phyloP scores from a whole-genome alignment of 192 early-diverging fungal species.

The Coemansia sp. region DNA sequence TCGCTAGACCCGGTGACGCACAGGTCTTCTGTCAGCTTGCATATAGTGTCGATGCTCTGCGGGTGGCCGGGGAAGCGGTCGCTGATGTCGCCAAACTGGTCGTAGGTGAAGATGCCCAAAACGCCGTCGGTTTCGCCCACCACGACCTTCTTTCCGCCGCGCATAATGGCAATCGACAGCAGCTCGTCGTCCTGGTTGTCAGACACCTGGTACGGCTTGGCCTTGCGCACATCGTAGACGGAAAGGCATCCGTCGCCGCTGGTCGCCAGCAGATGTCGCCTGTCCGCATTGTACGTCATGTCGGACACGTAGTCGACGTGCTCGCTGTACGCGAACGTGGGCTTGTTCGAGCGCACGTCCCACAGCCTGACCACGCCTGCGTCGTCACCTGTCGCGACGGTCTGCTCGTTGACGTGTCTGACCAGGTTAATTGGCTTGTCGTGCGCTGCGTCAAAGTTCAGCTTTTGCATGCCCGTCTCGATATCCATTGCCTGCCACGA shows the following conservation, averaged over 20 bases:
- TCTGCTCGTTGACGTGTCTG: constrained; percentile 64
- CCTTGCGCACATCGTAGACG: constrained; percentile 87
- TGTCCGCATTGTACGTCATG: constrained; percentile 65
- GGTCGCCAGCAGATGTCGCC: constrained; percentile 76
- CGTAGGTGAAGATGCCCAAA: constrained; percentile 83
- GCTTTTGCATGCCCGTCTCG: constrained; percentile 65
- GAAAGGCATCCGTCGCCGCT: constrained; percentile 90
- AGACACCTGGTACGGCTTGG: constrained; percentile 78
- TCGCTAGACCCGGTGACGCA: constrained; percentile 90
- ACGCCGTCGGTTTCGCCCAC: constrained; percentile 90
- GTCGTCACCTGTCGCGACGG: constrained; percentile 93
- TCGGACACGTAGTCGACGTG: constrained; percentile 93
- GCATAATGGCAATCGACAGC: constrained; percentile 63
- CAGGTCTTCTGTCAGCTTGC: constrained; percentile 77
- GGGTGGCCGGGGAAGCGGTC: constrained; percentile 97
- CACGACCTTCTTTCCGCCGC: constrained; percentile 78
- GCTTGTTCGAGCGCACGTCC: constrained; percentile 80
- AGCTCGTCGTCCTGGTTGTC: constrained; percentile 96
- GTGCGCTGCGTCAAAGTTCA: constrained; percentile 78
- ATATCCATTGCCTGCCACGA: constrained; percentile 77
- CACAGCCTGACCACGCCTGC: constrained; percentile 82
- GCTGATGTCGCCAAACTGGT: constrained; percentile 87
- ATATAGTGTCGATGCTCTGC: constrained; percentile 80
- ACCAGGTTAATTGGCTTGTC: constrained; percentile 77
- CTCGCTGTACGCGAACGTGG: constrained; percentile 73